phyloP scores from a whole-genome alignment of 768 basidiomycete species.

The Agaricus sinodeliciosus region DNA sequence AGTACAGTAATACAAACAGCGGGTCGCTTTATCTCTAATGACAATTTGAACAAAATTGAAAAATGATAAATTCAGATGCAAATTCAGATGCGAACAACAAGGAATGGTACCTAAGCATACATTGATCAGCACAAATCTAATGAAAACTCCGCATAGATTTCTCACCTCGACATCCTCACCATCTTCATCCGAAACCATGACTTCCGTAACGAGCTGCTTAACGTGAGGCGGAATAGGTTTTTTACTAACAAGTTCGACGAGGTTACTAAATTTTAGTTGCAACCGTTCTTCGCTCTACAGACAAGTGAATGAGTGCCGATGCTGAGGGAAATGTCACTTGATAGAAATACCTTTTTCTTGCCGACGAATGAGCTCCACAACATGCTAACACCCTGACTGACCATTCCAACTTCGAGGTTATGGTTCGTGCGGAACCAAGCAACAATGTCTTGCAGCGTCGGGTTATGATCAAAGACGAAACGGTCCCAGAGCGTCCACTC shows the following conservation, averaged over 20 bases:
- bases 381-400: slow-evolving; percentile 97
- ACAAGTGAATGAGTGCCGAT: neutral
- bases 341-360: slow-evolving; percentile 75
- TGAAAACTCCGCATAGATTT: neutral
- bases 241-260: slow-evolving; percentile 93
- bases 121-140: neutral
- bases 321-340: neutral
- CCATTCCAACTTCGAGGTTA: slow-evolving; percentile 88
- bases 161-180: slow-evolving; percentile 92
- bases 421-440: slow-evolving; percentile 80
- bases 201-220: slow-evolving; percentile 85
- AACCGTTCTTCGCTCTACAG: slow-evolving; percentile 78
- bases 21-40: neutral
- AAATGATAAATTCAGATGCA: slow-evolving; percentile 32
- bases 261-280: slow-evolving; percentile 82
- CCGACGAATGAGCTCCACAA: slow-evolving; percentile 92
- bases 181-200: slow-evolving; percentile 89
- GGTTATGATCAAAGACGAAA: slow-evolving; percentile 86
- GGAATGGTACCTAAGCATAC: slow-evolving; percentile 59
- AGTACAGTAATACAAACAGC: neutral
- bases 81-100: slow-evolving; percentile 59
- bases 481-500: slow-evolving; percentile 99
- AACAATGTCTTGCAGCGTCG: slow-evolving; percentile 80
- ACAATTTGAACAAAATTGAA: neutral
- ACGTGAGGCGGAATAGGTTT: slow-evolving; percentile 82